Evolutionary conservation across 768 basidiomycete genomes (phyloP), one percentile per base, ranked within the genome.

Genomic region (Naganishia randhawae): DNA sequence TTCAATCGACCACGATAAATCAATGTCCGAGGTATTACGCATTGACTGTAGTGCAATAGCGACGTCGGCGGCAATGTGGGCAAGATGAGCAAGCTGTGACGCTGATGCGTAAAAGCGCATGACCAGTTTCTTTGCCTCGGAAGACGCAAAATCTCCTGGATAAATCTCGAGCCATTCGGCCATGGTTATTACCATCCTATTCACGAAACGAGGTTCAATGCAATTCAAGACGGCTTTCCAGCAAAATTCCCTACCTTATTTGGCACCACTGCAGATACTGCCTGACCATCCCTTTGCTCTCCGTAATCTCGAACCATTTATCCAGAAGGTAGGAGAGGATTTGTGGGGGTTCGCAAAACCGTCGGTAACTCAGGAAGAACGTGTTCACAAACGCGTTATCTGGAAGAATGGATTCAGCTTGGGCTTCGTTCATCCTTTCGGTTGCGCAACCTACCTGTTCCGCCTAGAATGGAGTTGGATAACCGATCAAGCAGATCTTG

Each of bases 301-400:
- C 39, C 31, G 69, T 69, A 19, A 77, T 66, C 35, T 73, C 73
- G 33, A 64, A 50, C 57, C 74, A 73, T 17, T 75, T 52, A 3
- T 69, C 57, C 11, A 71, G 57, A 32, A 79, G 73, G 64, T 74
- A 69, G 13, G 66, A 63, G 68, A 79, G 72, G 14, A 79, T 17
- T 14, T 73, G 71, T 2, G 55, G 27, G 14, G 78, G 74, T 9
- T 54, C 22, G 32, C 69, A 73, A 51, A 79, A 79, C 1, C 78
- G 69, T 1, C 78, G 74, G 65, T 74, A 79, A 10, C 72, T 75
- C 66, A 77, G 53, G 69, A 77, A 73, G 63, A 79, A 79, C 0
- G 73, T 50, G 31, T 68, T 66, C 9, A 77, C 69, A 64, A 77
- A 74, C 3, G 69, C 53, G 2, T 73, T 72, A 63, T 77, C 77